Conservation (phyloP, 2,329 filamentous ascomycete genomes). For the Neoascochyta sp. region DNA sequence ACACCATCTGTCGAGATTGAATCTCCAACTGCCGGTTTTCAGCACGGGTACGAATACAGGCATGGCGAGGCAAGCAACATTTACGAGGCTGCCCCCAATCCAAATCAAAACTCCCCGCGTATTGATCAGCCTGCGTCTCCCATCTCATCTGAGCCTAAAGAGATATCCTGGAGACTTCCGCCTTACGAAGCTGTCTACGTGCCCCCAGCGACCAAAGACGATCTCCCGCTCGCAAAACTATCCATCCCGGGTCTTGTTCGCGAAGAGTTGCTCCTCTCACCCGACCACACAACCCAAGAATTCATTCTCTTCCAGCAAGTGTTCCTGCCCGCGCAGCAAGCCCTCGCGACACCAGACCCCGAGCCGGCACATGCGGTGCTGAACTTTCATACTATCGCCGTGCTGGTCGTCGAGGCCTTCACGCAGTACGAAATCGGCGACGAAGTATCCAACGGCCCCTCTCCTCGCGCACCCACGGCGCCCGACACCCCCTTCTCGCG, state of each 20-base stretch:
- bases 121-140: too few species aligned
- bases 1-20: too few species aligned
- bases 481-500: not conserved
- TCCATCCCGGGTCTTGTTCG: slow-evolving; percentile 39
- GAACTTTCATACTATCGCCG: slow-evolving; percentile 33
- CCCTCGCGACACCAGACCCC: slow-evolving; percentile 13
- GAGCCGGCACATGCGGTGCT: slow-evolving; percentile 21
- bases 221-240: slow-evolving; percentile 24
- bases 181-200: slow-evolving; percentile 14
- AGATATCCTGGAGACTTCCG: slow-evolving; percentile 16
- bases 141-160: too few species aligned
- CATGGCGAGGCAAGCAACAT: too few species aligned
- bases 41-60: too few species aligned
- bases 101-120: too few species aligned
- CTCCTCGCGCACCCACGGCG: slow-evolving; percentile 1
- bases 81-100: too few species aligned
- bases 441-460: slow-evolving; percentile 7
- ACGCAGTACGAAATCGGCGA: slow-evolving; percentile 26
- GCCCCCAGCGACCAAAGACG: slow-evolving; percentile 5
- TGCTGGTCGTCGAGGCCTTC: slow-evolving; percentile 31
- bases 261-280: slow-evolving; percentile 26
- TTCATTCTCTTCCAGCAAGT: slow-evolving; percentile 23
- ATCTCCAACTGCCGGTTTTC: too few species aligned
- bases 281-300: slow-evolving; percentile 24
- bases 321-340: slow-evolving; percentile 27